Conservation (phyloP, 2,329 filamentous ascomycete species). For the Chaetothyriales sp. region DNA sequence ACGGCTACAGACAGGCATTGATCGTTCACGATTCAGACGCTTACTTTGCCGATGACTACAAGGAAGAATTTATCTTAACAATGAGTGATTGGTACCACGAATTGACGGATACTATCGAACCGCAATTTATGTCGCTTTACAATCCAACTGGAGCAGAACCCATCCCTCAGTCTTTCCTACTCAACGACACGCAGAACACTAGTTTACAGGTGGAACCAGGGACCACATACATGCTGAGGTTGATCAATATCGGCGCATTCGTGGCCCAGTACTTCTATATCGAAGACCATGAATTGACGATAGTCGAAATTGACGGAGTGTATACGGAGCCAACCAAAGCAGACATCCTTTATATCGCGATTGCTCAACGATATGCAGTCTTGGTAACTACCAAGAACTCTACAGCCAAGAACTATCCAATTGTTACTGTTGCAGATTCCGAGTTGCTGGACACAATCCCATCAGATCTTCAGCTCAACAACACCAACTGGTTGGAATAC, state of each 20-base stretch:
- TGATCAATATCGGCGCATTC: slow-evolving; percentile 65
- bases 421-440: slow-evolving; percentile 34
- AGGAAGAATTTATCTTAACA: slow-evolving; percentile 50
- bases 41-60: slow-evolving; percentile 39
- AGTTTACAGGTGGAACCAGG: slow-evolving; percentile 47
- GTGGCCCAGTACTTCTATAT: slow-evolving; percentile 38
- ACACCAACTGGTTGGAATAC: slow-evolving; percentile 52
- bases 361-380: slow-evolving; percentile 44
- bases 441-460: slow-evolving; percentile 23
- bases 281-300: slow-evolving; percentile 27
- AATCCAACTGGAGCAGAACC: slow-evolving; percentile 51
- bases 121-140: slow-evolving; percentile 26
- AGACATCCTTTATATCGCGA: slow-evolving; percentile 48
- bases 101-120: slow-evolving; percentile 41
- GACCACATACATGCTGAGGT: slow-evolving; percentile 59
- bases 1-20: slow-evolving; percentile 53
- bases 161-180: slow-evolving; percentile 49
- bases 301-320: slow-evolving; percentile 27
- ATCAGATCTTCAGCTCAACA: slow-evolving; percentile 23
- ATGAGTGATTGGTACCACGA: slow-evolving; percentile 65
- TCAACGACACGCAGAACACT: slow-evolving; percentile 54
- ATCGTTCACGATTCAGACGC: slow-evolving; percentile 48
- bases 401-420: slow-evolving; percentile 46
- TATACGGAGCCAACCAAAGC: slow-evolving; percentile 34
- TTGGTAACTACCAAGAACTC: slow-evolving; percentile 44